Conservation (phyloP, 2,329 filamentous ascomycete genomes). For the Westerdykella ornata region DNA sequence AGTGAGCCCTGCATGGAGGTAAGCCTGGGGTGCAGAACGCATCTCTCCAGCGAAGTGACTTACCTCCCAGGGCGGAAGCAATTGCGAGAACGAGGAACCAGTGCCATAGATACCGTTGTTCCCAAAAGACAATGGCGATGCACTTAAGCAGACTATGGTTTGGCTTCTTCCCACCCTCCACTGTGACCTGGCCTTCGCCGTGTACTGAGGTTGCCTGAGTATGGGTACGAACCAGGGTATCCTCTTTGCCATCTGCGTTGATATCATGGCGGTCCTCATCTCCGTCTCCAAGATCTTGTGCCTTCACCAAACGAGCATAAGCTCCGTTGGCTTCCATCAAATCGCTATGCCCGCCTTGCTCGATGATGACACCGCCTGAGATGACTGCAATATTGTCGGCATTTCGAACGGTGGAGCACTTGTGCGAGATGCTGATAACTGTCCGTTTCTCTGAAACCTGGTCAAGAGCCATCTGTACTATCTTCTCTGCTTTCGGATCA, state of each 20-base stretch:
- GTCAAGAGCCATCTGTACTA: constrained; percentile 88
- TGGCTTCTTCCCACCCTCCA: constrained; percentile 16
- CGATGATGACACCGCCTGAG: constrained; percentile 70
- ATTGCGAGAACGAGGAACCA: constrained; percentile 22
- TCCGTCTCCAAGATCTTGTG: constrained; percentile 42
- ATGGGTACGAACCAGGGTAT: constrained; percentile 21
- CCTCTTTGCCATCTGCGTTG: constrained; percentile 12
- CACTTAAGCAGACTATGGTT: constrained; percentile 26
- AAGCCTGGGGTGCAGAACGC: constrained; percentile 1
- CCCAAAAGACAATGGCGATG: constrained; percentile 23
- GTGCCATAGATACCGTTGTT: constrained; percentile 36
- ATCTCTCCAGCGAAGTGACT: background rate
- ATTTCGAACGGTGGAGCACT: constrained; percentile 84
- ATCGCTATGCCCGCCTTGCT: constrained; percentile 81
- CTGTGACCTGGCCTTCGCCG: constrained; percentile 16
- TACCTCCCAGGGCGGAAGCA: constrained; percentile 29
- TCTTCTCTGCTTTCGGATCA: constrained; percentile 88
- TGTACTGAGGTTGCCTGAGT: constrained; percentile 22
- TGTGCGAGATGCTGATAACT: constrained; percentile 92
- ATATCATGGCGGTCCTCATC: constrained; percentile 15
- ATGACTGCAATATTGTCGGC: constrained; percentile 96
- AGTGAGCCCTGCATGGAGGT: constrained; percentile 35
- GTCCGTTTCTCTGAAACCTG: constrained; percentile 77
- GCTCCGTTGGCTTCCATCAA: constrained; percentile 66
- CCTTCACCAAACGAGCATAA: constrained; percentile 64